Evolutionary conservation across 345 rosid species (phyloP).

Genomic region (Luvunga scandens): DNA sequence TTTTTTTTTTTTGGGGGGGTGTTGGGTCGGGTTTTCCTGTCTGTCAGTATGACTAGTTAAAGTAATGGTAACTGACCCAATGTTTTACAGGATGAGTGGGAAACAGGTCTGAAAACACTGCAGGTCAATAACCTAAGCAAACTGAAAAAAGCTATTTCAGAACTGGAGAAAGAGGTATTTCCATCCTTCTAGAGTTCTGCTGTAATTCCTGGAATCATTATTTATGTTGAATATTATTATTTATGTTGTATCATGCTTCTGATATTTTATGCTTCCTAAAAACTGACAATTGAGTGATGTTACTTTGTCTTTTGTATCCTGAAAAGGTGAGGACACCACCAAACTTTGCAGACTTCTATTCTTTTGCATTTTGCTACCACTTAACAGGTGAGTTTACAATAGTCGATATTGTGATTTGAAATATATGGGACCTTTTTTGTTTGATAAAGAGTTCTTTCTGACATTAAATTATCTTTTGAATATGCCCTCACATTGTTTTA

Average conservation of each 20-base stretch:
- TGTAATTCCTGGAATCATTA: background rate
- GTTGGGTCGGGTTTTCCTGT: background rate
- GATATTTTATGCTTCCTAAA: background rate
- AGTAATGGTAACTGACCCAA: background rate
- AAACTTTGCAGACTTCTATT: constrained; percentile 39
- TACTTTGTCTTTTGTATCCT: constrained; percentile 9
- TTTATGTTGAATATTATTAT: background rate
- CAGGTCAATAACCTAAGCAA: constrained; percentile 31
- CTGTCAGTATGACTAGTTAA: background rate
- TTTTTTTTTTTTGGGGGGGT: background rate
- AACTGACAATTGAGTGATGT: background rate
- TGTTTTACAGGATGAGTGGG: constrained; percentile 47
- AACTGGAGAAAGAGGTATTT: constrained; percentile 45
- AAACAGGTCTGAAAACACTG: constrained; percentile 44
- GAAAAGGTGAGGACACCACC: constrained; percentile 31
- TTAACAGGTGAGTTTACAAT: constrained; percentile 40
- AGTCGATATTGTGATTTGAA: background rate
- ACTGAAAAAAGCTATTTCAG: constrained; percentile 34
- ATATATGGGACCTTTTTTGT: constrained; percentile 1
- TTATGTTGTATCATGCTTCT: background rate
- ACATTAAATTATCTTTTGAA: background rate
- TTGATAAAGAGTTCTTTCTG: background rate
- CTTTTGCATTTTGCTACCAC: constrained; percentile 48
- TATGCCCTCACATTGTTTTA: constrained; percentile 5
- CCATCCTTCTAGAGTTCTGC: background rate